Evolutionary conservation across 83 land plant genomes (phyloP), one percentile per base, ranked within the genome.

Genomic region (Picea abies): DNA sequence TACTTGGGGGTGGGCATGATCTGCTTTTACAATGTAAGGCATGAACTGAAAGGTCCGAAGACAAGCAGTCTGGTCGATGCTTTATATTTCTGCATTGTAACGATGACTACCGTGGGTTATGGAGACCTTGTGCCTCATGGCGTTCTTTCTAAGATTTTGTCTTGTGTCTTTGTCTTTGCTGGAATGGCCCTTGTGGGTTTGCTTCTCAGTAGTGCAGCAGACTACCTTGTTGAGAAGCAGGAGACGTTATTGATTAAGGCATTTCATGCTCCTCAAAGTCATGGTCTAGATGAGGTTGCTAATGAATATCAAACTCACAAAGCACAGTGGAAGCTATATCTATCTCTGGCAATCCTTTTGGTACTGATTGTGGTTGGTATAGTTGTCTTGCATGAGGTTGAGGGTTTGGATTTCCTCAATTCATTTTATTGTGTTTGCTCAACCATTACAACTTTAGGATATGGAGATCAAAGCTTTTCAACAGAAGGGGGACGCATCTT

Each of bases 81-180:
- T 20, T 14, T 96, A 16, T 96, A 96, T 85, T 96, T 94, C 69
- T 89, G 88, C 69, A 80, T 94, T 68, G 97, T 96, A 75, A 96
- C 98, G 60, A 94, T 96, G 97, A 96, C 98, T 11, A 94, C 97
- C 1, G 93, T 94, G 29, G 98, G 98, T 11, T 96, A 96, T 85
- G 98, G 98, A 25, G 98, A 96, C 47, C 88, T 96, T 69, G 98
- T 96, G 10, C 98, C 98, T 0, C 23, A 76, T 35, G 90, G 89
- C 29, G 60, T 41, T 1, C 29, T 81, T 9, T 81, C 94, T 0
- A 96, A 94, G 80, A 87, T 94, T 23, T 90, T 96, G 19, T 90
- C 95, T 63, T 96, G 97, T 79, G 85, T 83, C 4, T 96, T 90
- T 84, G 98, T 96, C 49, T 91, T 96, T 80, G 71, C 84, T 12